phyloP scores from a whole-genome alignment of 192 early-diverging fungal genomes.

The Coemansia aciculifera region DNA sequence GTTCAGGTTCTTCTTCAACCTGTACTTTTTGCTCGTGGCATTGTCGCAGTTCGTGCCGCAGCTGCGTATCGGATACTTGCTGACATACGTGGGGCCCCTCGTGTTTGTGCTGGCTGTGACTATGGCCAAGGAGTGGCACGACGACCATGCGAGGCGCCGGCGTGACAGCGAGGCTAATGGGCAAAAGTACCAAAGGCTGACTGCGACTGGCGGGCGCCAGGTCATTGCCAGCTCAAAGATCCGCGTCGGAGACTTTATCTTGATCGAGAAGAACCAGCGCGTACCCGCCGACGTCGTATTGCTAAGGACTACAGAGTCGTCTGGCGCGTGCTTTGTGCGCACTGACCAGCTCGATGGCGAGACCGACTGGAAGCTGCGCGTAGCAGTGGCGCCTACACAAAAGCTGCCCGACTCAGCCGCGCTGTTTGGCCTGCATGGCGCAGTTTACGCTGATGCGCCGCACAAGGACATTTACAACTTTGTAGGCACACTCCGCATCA shows the following conservation, averaged over 20 bases:
- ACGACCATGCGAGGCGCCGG: constrained; percentile 80
- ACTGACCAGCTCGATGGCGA: constrained; percentile 98
- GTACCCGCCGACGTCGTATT: constrained; percentile 92
- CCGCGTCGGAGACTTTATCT: constrained; percentile 83
- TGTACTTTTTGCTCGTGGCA: constrained; percentile 92
- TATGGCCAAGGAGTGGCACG: constrained; percentile 88
- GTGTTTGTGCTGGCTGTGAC: constrained; percentile 89
- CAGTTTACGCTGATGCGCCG: constrained; percentile 86
- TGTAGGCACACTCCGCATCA: constrained; percentile 68
- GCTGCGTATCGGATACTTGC: constrained; percentile 76
- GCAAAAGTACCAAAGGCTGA: constrained; percentile 72
- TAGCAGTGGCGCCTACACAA: constrained; percentile 83
- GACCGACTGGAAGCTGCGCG: constrained; percentile 94
- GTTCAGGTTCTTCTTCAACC: constrained; percentile 95
- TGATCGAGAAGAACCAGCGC: constrained; percentile 83
- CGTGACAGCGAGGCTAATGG: constrained; percentile 90
- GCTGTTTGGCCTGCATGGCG: constrained; percentile 64
- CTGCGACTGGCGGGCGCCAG: constrained; percentile 55
- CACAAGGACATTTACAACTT: constrained; percentile 95
- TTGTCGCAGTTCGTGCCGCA: constrained; percentile 90
- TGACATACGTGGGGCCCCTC: constrained; percentile 93
- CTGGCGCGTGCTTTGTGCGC: constrained; percentile 90
- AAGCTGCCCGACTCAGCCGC: constrained; percentile 62
- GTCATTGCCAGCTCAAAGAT: constrained; percentile 78
- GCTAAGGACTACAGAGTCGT: constrained; percentile 76